Conservation (phyloP, 768 basidiomycete genomes). For the Mycena chlorophos region DNA sequence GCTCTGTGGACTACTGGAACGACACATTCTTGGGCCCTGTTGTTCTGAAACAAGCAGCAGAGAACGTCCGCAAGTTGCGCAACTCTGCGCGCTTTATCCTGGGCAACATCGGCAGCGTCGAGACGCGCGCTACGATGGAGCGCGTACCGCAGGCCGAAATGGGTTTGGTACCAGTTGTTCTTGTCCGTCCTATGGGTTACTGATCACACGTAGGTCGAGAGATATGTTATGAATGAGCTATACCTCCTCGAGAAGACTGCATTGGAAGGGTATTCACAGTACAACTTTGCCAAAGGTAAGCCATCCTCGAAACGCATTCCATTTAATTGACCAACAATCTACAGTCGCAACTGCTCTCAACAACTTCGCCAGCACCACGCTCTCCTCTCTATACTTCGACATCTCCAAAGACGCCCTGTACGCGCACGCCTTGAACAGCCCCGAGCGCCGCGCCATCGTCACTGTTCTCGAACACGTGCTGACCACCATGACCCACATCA, state of each 20-base stretch:
- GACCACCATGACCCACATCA: slow-evolving; percentile 61
- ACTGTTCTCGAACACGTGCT: slow-evolving; percentile 76
- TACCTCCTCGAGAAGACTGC: slow-evolving; percentile 69
- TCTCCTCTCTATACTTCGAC: slow-evolving; percentile 92
- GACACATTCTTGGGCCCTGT: slow-evolving; percentile 86
- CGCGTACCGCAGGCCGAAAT: slow-evolving; percentile 49
- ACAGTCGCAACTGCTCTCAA: slow-evolving; percentile 71
- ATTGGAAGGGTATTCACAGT: slow-evolving; percentile 65
- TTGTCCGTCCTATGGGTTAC: neutral
- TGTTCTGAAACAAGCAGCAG: slow-evolving; percentile 71
- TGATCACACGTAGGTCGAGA: slow-evolving; percentile 60
- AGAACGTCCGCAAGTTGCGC: slow-evolving; percentile 79
- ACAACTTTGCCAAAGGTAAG: slow-evolving; percentile 82
- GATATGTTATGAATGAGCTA: slow-evolving; percentile 85
- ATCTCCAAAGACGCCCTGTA: slow-evolving; percentile 90
- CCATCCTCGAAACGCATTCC: neutral
- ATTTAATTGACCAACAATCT: slow-evolving; percentile 5
- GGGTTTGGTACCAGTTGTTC: slow-evolving; percentile 53
- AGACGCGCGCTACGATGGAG: slow-evolving; percentile 29
- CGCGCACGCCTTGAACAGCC: slow-evolving; percentile 53
- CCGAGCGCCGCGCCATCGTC: slow-evolving; percentile 62
- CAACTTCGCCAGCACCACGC: slow-evolving; percentile 77
- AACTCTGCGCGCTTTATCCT: slow-evolving; percentile 86
- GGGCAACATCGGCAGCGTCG: slow-evolving; percentile 63
- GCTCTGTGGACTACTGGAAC: slow-evolving; percentile 84